These are phyloP conservation scores for Colletotrichum lindemuthianum DNA, from an alignment of 2,329 filamentous ascomycete species.

Conservation along the genomic window DNA sequence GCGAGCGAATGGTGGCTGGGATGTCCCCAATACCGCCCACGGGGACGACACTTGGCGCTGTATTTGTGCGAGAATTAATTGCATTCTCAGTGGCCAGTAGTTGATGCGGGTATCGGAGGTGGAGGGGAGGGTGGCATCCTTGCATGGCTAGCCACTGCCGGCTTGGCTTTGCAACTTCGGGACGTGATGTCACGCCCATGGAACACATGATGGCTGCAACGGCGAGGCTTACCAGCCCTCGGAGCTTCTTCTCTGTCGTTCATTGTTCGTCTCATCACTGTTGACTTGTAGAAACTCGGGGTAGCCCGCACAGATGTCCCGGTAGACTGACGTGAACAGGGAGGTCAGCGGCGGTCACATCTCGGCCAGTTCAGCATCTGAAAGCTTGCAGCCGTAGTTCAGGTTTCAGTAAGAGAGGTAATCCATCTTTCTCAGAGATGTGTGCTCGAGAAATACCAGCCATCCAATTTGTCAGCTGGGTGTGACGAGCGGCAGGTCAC, in stretches of 20 bases:
- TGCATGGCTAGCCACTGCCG: slow-evolving; percentile 7
- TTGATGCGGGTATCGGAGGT: not conserved
- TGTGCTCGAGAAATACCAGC: too few species aligned
- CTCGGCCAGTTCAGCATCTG: slow-evolving; percentile 1
- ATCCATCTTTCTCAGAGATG: too few species aligned
- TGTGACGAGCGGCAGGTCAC: not conserved
- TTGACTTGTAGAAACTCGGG: not conserved
- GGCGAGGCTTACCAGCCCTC: not conserved
- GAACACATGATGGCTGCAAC: not conserved
- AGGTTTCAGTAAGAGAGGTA: not conserved
- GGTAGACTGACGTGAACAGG: not conserved
- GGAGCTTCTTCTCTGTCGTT: not conserved
- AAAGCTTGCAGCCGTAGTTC: slow-evolving; percentile 4
- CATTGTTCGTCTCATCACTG: slow-evolving; percentile 16
- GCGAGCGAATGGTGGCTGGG: slow-evolving; percentile 8
- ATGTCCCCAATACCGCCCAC: not conserved
- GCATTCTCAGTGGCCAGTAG: slow-evolving; percentile 7
- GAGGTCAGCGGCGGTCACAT: slow-evolving; percentile 1
- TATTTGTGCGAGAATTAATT: not conserved
- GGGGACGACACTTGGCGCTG: slow-evolving; percentile 1
- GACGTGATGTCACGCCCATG: slow-evolving; percentile 20
- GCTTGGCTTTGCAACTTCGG: slow-evolving; percentile 10
- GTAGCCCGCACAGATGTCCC: not conserved
- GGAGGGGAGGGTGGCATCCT: not conserved
- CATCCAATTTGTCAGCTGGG: too few species aligned